Conservation (phyloP, 768 basidiomycete genomes). For the Boletus subcaerulescens region DNA sequence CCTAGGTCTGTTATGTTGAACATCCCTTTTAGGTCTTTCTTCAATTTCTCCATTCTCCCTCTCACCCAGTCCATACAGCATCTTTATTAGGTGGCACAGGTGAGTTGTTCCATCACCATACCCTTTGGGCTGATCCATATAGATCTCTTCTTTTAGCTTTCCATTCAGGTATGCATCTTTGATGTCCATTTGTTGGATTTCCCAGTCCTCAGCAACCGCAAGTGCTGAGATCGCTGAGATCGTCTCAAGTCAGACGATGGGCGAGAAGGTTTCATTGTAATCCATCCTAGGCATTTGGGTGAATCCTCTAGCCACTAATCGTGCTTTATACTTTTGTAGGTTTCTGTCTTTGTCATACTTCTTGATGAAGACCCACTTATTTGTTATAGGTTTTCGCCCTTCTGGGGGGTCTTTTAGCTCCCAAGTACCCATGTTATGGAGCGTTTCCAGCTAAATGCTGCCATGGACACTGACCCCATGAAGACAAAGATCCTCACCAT, state of each 20-base stretch:
- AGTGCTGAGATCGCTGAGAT: slow-evolving; percentile 12
- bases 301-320: slow-evolving; percentile 40
- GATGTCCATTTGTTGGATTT: slow-evolving; percentile 32
- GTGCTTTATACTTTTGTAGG: slow-evolving; percentile 29
- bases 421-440: slow-evolving; percentile 25
- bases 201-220: slow-evolving; percentile 18
- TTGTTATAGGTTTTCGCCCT: slow-evolving; percentile 11
- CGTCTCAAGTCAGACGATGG: slow-evolving; percentile 22
- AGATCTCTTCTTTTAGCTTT: slow-evolving; percentile 29
- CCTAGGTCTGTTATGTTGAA: too few species aligned
- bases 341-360: not conserved
- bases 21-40: too few species aligned
- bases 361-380: slow-evolving; percentile 26
- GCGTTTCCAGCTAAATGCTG: too few species aligned
- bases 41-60: too few species aligned
- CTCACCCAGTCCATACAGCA: too few species aligned
- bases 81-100: too few species aligned
- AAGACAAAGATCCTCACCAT: too few species aligned
- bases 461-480: too few species aligned
- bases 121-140: too few species aligned
- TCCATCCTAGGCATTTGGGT: slow-evolving; percentile 36
- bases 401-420: slow-evolving; percentile 18
- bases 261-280: slow-evolving; percentile 35
- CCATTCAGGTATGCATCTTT: slow-evolving; percentile 32
- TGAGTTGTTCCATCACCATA: too few species aligned